Evolutionary conservation across 768 basidiomycete genomes (phyloP).

Genomic region (Russula brevipes): DNA sequence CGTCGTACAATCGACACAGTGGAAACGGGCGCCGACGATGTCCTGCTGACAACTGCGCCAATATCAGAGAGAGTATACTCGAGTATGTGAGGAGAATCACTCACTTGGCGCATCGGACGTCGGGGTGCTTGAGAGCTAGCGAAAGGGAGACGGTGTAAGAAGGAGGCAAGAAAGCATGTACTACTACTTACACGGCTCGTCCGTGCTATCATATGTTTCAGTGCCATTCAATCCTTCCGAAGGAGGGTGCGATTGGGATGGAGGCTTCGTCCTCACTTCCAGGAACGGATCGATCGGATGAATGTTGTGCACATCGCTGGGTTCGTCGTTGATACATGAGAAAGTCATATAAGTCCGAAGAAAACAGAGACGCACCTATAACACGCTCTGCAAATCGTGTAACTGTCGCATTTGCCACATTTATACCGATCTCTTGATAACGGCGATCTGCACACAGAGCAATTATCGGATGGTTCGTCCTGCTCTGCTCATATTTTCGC

Average conservation of each 20-base stretch:
- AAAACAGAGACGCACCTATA: constrained; percentile 52
- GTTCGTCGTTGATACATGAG: constrained; percentile 11
- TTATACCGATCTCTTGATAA: constrained; percentile 70
- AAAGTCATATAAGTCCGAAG: not conserved
- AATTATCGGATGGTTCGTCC: constrained; percentile 60
- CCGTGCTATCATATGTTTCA: constrained; percentile 12
- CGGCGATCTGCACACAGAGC: constrained; percentile 72
- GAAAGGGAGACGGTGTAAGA: not conserved
- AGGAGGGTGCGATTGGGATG: constrained; percentile 37
- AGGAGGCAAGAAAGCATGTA: constrained; percentile 5
- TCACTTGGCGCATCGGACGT: constrained; percentile 23
- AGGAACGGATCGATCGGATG: constrained; percentile 89
- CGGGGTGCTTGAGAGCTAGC: constrained; percentile 24
- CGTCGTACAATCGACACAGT: constrained; percentile 71
- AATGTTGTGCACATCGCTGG: constrained; percentile 83
- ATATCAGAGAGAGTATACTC: constrained; percentile 7
- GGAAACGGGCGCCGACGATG: constrained; percentile 89
- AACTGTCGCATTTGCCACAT: constrained; percentile 74
- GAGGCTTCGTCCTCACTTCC: constrained; percentile 60
- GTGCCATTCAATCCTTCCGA: constrained; percentile 32
- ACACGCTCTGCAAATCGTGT: constrained; percentile 77
- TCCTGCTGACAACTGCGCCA: constrained; percentile 70
- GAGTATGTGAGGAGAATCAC: not conserved
- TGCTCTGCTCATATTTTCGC: constrained; percentile 48
- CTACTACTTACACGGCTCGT: constrained; percentile 21